phyloP scores from a whole-genome alignment of 2,329 filamentous ascomycete species.

The Ophiobolus disseminans region DNA sequence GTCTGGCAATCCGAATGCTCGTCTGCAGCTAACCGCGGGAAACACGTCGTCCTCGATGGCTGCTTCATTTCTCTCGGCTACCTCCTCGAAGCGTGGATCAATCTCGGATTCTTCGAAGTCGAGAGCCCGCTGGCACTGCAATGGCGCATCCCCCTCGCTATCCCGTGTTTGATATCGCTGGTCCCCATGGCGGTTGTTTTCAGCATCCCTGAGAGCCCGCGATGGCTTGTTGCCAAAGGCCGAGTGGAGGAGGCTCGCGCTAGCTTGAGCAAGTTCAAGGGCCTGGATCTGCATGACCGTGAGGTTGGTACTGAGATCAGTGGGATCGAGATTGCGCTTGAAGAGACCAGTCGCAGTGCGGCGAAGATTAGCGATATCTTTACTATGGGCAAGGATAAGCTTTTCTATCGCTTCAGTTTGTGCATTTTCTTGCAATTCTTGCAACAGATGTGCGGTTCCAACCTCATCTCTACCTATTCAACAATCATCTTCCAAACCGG shows the following conservation, averaged over 20 bases:
- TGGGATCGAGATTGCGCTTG: conserved; percentile 61
- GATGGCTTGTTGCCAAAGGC: conserved; percentile 72
- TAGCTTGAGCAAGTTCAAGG: conserved; percentile 51
- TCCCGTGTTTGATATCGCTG: conserved; percentile 64
- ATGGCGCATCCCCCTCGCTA: conserved; percentile 73
- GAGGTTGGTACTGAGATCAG: conserved; percentile 70
- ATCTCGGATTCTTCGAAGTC: conserved; percentile 64
- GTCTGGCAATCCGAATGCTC: conserved; percentile 56
- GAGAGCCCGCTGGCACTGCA: conserved; percentile 64
- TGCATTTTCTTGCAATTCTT: conserved; percentile 60
- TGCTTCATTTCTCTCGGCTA: conserved; percentile 57
- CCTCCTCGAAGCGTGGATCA: conserved; percentile 57
- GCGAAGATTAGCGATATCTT: conserved; percentile 64
- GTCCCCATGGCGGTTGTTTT: conserved; percentile 64
- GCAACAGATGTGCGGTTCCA: conserved; percentile 60
- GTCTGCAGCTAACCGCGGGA: conserved; percentile 48
- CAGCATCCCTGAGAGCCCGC: conserved; percentile 74
- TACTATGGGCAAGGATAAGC: conserved; percentile 67
- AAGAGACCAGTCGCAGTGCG: conserved; percentile 62
- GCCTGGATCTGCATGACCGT: conserved; percentile 46
- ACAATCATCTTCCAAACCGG: conserved; percentile 53
- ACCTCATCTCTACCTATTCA: conserved; percentile 59
- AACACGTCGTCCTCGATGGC: conserved; percentile 53
- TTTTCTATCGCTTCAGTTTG: conserved; percentile 65
- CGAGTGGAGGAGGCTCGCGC: conserved; percentile 69